Conservation (phyloP, 352 stramenopile genomes). For the Blastocystis sp. region DNA sequence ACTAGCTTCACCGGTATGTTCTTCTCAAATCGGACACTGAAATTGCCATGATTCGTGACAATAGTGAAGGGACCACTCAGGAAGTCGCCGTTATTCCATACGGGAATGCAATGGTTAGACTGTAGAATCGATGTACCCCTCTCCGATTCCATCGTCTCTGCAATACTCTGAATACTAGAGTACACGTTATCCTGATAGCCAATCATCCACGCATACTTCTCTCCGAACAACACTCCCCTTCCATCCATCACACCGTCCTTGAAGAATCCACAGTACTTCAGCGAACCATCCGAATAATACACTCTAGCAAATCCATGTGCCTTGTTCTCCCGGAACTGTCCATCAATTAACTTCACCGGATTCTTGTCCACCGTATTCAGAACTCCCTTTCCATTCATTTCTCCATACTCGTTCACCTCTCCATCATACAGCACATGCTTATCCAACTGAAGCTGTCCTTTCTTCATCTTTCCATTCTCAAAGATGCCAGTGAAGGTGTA, state of each 20-base stretch:
- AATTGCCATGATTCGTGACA: background rate
- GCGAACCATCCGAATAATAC: background rate
- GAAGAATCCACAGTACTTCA: slow-evolving; percentile 27
- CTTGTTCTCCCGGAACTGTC: background rate
- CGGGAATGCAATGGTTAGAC: background rate
- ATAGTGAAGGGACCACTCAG: background rate
- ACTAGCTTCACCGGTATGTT: background rate
- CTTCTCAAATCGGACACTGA: background rate
- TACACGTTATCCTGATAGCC: background rate
- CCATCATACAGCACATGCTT: background rate
- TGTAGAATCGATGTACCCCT: background rate
- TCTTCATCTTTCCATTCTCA: background rate
- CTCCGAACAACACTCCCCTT: background rate
- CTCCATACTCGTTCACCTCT: background rate
- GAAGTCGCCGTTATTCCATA: background rate
- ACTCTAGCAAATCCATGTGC: background rate
- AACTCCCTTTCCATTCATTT: slow-evolving; percentile 5
- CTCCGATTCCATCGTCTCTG: background rate
- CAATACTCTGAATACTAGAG: background rate
- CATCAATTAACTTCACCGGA: background rate
- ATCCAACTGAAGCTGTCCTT: background rate
- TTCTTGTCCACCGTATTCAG: background rate
- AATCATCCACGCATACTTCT: background rate
- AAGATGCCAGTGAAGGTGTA: background rate
- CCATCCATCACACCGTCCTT: slow-evolving; percentile 1